Conservation (phyloP, 2,329 filamentous ascomycete genomes). For the Curvularia sp. region DNA sequence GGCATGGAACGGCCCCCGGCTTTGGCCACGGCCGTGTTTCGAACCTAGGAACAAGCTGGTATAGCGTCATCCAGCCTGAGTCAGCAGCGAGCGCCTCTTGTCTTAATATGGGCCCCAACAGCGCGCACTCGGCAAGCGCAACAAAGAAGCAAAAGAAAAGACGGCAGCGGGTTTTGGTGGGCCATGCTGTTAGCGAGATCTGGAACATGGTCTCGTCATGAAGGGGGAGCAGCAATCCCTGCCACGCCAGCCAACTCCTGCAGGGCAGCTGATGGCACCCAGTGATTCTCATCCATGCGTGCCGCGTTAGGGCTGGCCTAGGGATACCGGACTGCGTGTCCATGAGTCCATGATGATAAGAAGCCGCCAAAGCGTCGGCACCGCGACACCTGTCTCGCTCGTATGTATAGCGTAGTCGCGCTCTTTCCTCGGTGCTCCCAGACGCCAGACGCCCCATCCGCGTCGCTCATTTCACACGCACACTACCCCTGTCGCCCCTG, state of each 20-base stretch:
- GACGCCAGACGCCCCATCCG: slow-evolving; percentile 18
- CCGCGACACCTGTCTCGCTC: neutral
- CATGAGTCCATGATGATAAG: neutral
- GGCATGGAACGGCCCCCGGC: neutral
- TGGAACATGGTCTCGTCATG: slow-evolving; percentile 22
- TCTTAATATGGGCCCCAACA: too few relatives aligned
- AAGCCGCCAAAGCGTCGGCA: neutral
- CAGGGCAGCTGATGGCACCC: slow-evolving; percentile 13
- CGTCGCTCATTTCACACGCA: slow-evolving; percentile 15
- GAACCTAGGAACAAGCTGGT: neutral
- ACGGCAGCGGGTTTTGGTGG: slow-evolving; percentile 3
- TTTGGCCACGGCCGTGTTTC: neutral
- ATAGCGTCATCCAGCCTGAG: neutral
- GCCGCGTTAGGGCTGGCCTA: neutral
- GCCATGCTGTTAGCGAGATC: slow-evolving; percentile 19
- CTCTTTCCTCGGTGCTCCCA: slow-evolving; percentile 15
- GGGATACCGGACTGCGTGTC: neutral
- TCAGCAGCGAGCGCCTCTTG: slow-evolving; percentile 3
- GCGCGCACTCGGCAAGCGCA: too few relatives aligned
- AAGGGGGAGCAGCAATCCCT: slow-evolving; percentile 7
- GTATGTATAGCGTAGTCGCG: too few relatives aligned
- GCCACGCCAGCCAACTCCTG: slow-evolving; percentile 16
- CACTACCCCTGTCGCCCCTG: slow-evolving; percentile 15
- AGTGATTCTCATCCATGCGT: slow-evolving; percentile 4
- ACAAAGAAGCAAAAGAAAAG: too few relatives aligned